Evolutionary conservation across 768 basidiomycete species (phyloP).

Genomic region (Lactifluus piperatus): DNA sequence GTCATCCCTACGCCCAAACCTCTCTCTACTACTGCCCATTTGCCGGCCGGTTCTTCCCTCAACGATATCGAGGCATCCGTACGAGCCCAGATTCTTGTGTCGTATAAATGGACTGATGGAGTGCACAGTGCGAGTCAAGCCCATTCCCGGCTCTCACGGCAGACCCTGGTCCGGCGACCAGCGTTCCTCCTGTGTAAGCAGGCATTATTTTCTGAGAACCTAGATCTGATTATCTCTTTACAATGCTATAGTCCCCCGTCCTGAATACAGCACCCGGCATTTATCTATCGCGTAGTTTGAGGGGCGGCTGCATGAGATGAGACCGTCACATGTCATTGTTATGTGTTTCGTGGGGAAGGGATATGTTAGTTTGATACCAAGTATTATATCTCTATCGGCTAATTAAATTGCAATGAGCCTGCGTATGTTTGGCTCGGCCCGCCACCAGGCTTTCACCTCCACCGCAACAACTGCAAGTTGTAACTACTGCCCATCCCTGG

Average conservation of each 20-base stretch:
- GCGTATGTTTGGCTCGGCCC: too few species aligned
- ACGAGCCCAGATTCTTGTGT: background rate
- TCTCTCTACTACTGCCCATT: background rate
- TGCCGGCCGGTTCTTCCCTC: constrained; percentile 7
- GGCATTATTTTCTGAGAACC: background rate
- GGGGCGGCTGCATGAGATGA: background rate
- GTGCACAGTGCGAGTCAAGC: too few species aligned
- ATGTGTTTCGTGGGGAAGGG: too few species aligned
- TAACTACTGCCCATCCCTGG: too few species aligned
- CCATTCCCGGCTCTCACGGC: constrained; percentile 2
- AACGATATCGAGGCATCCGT: constrained; percentile 1
- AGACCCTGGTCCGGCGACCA: constrained; percentile 1
- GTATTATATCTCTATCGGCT: too few species aligned
- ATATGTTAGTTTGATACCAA: too few species aligned
- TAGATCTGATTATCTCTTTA: background rate
- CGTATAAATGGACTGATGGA: too few species aligned
- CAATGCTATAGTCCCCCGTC: background rate
- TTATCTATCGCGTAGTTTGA: background rate
- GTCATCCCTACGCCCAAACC: constrained; percentile 11
- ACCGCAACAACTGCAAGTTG: too few species aligned
- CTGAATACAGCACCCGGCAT: background rate
- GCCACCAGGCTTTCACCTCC: too few species aligned
- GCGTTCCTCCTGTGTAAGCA: constrained; percentile 9
- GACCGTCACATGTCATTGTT: background rate
- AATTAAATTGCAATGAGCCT: too few species aligned